These are phyloP conservation scores for Eremochloa ophiuroides DNA, from an alignment of 176 grass and related monocot species.

Conservation along the genomic window DNA sequence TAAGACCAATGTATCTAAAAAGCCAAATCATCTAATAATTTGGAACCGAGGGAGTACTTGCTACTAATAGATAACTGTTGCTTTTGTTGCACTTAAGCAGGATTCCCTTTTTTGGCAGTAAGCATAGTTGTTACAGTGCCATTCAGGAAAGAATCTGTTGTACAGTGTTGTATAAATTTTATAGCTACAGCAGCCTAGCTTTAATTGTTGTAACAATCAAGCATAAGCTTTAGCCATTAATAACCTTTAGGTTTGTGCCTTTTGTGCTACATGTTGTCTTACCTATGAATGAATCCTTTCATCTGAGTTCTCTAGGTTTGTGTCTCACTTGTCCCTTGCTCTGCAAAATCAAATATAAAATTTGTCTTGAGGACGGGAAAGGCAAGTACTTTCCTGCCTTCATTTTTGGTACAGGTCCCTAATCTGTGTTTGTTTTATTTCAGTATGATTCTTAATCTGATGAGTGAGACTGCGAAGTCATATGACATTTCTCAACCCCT, in stretches of 20 bases:
- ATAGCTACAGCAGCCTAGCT: not conserved
- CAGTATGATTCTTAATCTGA: conserved; percentile 92
- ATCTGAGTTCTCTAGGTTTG: not conserved
- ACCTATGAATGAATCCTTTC: not conserved
- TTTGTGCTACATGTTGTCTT: not conserved
- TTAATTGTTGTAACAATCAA: not conserved
- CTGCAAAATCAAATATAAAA: not conserved
- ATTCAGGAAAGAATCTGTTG: not conserved
- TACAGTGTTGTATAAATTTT: not conserved
- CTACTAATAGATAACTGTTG: not conserved
- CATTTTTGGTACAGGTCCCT: not conserved
- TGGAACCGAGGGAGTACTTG: not conserved
- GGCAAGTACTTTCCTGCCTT: not conserved
- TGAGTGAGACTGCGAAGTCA: conserved; percentile 70
- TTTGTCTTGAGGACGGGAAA: not conserved
- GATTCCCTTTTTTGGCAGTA: not conserved
- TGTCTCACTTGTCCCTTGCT: not conserved
- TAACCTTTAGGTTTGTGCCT: not conserved
- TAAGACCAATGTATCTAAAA: not conserved
- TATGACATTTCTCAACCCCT: conserved; percentile 75
- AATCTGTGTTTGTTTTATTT: conserved; percentile 40
- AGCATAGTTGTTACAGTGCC: not conserved
- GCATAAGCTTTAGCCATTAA: not conserved
- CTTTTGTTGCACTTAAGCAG: not conserved
- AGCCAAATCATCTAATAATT: not conserved